Percentiles rank a stretch among this genome's conserved stretches.
Evolutionary conservation across 129 eudicot genomes (phyloP).

Genomic region (Sambucus nigra): DNA sequence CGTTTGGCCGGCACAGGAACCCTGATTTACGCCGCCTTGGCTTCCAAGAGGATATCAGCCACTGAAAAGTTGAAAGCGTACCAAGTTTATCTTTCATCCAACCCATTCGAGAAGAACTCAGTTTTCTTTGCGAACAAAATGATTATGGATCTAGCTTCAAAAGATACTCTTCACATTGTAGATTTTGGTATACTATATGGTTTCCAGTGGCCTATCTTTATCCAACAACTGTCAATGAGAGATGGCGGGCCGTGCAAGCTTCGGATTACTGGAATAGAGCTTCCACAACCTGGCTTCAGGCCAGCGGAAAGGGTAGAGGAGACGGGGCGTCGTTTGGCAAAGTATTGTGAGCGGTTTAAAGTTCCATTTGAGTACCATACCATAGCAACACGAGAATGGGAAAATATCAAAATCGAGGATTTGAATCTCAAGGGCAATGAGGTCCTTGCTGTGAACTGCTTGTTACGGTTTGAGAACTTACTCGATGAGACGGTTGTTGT

Average conservation of each 20-base stretch:
- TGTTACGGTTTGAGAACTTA: slow-evolving; percentile 34
- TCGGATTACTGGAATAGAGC: slow-evolving; percentile 70
- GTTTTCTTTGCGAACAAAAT: slow-evolving; percentile 46
- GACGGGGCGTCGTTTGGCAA: slow-evolving; percentile 58
- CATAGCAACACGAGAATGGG: slow-evolving; percentile 52
- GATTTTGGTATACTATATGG: slow-evolving; percentile 73
- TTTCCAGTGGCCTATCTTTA: slow-evolving; percentile 73
- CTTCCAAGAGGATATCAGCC: slow-evolving; percentile 35
- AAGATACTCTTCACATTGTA: slow-evolving; percentile 47
- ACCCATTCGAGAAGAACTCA: slow-evolving; percentile 52
- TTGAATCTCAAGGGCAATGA: slow-evolving; percentile 47
- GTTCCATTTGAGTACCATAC: slow-evolving; percentile 63
- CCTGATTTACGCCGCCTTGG: slow-evolving; percentile 42
- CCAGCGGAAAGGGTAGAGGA: slow-evolving; percentile 66
- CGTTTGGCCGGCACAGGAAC: slow-evolving; percentile 73
- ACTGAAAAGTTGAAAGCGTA: slow-evolving; percentile 56
- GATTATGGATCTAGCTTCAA: slow-evolving; percentile 23
- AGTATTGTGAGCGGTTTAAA: slow-evolving; percentile 43
- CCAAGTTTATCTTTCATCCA: slow-evolving; percentile 41
- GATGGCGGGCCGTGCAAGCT: slow-evolving; percentile 54
- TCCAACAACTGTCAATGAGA: slow-evolving; percentile 36
- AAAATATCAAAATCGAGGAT: slow-evolving; percentile 38
- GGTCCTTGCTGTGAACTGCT: slow-evolving; percentile 50
- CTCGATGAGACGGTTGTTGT: slow-evolving; percentile 46
- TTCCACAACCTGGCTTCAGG: slow-evolving; percentile 62